Evolutionary conservation across 169 alveolate species (phyloP), one percentile per base, ranked within the genome.

Genomic region (Cryptosporidium meleagridis): DNA sequence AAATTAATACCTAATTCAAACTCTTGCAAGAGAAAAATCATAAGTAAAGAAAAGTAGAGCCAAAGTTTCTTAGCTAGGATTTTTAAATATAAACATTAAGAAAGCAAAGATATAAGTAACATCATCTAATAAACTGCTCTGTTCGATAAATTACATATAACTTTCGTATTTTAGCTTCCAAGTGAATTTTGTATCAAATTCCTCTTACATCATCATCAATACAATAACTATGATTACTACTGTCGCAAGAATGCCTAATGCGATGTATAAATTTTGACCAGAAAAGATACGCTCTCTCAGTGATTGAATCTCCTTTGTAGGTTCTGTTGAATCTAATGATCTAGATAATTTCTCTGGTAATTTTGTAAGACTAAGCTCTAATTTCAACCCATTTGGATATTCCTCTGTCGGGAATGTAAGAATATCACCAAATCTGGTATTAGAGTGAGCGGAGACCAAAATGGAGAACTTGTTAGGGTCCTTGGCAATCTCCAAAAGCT

Each of bases 361-460:
- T 9, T 52, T 72, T 29, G 85, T 72, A 44, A 37, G 12, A 0
- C 6, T 61, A 8, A 80, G 62, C 44, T 62, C 21, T 31, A 80
- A 67, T 26, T 58, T n/a, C 8, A 80, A 67, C 12, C 89, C 89
- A 62, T 80, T 51, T 16, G 80, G 73, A 1, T 41, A 62, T 8
- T 80, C 89, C 58, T 48, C 12, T 44, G 75, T 62, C 9, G 80
- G 75, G 69, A 23, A 62, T 7, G 80, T 65, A 41, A 80, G 62
- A 29, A 80, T 65, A 10, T 80, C 89, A 14, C 89, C 89, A 26
- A 80, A 80, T 39, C 89, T 59, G 1, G 89, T 58, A n/a, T 65
- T 80, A 26, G 89, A 80, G 10, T 65, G 33, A 10, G 89, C 89
- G 4, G 89, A 80, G n/a, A 80, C 14, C 62, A 80, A 80, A 21